phyloP scores from a whole-genome alignment of 2,329 filamentous ascomycete species.

The Ophiognomonia clavigignenti-juglandacearum region DNA sequence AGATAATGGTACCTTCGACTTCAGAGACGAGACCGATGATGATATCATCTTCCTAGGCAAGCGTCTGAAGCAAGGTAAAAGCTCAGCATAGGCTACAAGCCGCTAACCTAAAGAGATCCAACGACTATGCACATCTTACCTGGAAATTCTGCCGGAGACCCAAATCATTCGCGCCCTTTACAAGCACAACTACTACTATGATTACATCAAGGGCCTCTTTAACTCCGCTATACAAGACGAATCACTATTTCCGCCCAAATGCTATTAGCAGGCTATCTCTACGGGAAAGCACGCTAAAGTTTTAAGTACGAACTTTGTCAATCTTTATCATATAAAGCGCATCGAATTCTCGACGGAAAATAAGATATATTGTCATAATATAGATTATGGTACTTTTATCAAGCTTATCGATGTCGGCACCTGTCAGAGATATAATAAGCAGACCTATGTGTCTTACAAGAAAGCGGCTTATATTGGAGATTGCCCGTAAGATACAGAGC shows the following conservation, averaged over 20 bases:
- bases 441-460: conserved; percentile 51
- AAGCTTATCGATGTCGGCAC: conserved; percentile 27
- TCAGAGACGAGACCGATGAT: no score
- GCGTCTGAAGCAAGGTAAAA: background rate
- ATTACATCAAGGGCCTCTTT: background rate
- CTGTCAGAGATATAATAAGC: conserved; percentile 36
- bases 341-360: conserved; percentile 43
- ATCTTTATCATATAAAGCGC: conserved; percentile 37
- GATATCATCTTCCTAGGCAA: background rate
- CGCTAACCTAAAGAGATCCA: background rate
- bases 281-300: background rate
- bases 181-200: background rate
- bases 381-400: conserved; percentile 43
- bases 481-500: conserved; percentile 38
- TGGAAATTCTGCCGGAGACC: background rate
- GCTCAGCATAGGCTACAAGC: background rate
- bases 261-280: background rate
- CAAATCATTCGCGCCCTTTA: background rate
- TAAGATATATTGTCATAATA: conserved; percentile 45
- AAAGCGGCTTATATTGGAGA: conserved; percentile 35
- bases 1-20: no score
- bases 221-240: background rate
- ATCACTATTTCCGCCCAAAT: background rate
- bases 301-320: conserved; percentile 21
- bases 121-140: background rate